Base-by-base conservation (phyloP, 495 filamentous ascomycete species). In the Tuber magnatum region DNA sequence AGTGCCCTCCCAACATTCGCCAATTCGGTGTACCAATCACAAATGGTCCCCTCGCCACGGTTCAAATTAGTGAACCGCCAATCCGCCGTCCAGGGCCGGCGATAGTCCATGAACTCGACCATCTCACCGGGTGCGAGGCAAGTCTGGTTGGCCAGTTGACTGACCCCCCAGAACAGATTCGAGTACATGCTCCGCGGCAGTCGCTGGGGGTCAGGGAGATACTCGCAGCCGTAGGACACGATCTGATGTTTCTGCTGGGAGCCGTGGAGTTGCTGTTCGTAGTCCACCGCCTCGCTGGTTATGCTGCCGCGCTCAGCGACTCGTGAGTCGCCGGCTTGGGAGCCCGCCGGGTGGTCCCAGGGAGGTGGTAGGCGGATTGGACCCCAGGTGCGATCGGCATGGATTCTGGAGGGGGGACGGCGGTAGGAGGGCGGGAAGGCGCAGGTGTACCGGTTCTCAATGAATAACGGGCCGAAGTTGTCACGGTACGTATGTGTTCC, bases 401-500 rank as follows among this genome's bases (percentile, higher is more conserved):
- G 3, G 46, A 2, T 28, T 71, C 35, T 71, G 3, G 51, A 10
- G 14, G 48, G 46, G 40, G 42, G 56, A 44, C 16, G 35, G 78
- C 56, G 0, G 43, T 14, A 6, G 43, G 87, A 69, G 86, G 87
- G 80, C 72, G 84, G 85, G 77, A 80, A 76, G 51, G 74, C 87
- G 73, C 81, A 82, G 65, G 71, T 3, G 51, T 82, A 82, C 48
- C 71, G 71, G 41, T 82, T 72, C 74, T 82, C 81, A 39, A 39
- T 18, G 70, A 82, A 82, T n/a, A 82, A 20, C 22, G 81, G 80
- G 40, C 75, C 78, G 28, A 41, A 82, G 38, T 18, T 9, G 46
- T 80, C 75, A 28, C 68, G 1, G 75, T 82, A 82, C 18, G 78
- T 80, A 38, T 78, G 32, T n/a, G 75, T 65, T 28, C 61, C 71